phyloP scores from a whole-genome alignment of 805 yeast species.

The Ogataea neopini region DNA sequence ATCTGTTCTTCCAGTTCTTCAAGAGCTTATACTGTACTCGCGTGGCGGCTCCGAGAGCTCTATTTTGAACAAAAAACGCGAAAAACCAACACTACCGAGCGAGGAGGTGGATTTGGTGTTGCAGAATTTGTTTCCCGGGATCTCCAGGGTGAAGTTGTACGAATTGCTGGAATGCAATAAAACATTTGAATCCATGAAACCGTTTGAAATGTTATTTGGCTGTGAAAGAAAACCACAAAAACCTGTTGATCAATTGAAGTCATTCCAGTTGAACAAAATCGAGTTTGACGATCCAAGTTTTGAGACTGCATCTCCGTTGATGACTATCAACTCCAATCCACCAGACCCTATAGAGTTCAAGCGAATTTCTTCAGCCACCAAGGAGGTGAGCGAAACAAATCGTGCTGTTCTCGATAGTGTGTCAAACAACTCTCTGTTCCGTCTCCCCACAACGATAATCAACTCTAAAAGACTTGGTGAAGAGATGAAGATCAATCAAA shows the following conservation, averaged over 20 bases:
- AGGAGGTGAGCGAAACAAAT: slow-evolving; percentile 10
- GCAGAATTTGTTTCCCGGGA: slow-evolving; percentile 29
- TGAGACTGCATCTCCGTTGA: slow-evolving; percentile 34
- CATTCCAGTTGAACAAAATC: slow-evolving; percentile 6
- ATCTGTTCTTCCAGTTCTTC: slow-evolving; percentile 33
- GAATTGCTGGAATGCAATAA: slow-evolving; percentile 27
- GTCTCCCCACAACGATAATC: slow-evolving; percentile 37
- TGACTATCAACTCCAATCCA: slow-evolving; percentile 24
- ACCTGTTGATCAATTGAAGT: background rate
- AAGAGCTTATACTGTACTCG: slow-evolving; percentile 32
- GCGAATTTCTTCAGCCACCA: slow-evolving; percentile 2
- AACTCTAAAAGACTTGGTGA: slow-evolving; percentile 40
- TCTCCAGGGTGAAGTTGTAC: slow-evolving; percentile 23
- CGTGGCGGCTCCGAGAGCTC: slow-evolving; percentile 15
- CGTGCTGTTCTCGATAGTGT: slow-evolving; percentile 17
- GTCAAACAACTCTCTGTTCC: slow-evolving; percentile 31
- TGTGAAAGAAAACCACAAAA: slow-evolving; percentile 3
- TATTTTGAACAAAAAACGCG: slow-evolving; percentile 19
- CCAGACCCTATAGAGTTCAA: slow-evolving; percentile 18
- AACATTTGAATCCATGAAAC: slow-evolving; percentile 14
- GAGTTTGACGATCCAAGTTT: slow-evolving; percentile 44
- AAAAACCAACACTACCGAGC: slow-evolving; percentile 23
- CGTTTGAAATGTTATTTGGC: slow-evolving; percentile 32
- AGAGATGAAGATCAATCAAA: slow-evolving; percentile 46
- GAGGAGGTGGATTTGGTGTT: slow-evolving; percentile 26